Percentiles rank a stretch among this genome's conserved stretches.
Conservation (phyloP, 805 yeast species). For the Pichia heedii region DNA sequence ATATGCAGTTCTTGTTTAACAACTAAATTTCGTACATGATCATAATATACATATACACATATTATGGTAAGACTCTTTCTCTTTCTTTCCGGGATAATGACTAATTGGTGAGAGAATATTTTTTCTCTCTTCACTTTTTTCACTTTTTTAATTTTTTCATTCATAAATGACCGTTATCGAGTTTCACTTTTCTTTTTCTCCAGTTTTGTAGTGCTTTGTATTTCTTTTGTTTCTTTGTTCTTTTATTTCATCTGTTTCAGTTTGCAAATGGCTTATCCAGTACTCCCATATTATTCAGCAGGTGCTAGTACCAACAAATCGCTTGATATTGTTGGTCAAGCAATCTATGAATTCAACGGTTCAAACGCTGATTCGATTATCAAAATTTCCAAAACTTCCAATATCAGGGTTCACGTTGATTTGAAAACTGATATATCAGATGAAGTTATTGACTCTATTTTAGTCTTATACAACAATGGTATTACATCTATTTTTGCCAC, state of each 20-base stretch:
- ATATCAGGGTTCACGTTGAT: constrained; percentile 17
- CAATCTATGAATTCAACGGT: constrained; percentile 16
- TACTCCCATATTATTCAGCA: constrained; percentile 22
- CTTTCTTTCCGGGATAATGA: no score
- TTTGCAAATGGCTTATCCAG: constrained; percentile 24
- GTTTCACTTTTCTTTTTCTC: no score
- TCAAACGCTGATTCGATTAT: constrained; percentile 13
- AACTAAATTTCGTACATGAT: constrained; percentile 33
- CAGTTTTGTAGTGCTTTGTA: background rate
- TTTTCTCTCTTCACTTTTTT: no score
- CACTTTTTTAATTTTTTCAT: no score
- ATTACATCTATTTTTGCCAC: constrained; percentile 20
- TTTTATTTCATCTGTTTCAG: background rate
- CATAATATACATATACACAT: background rate
- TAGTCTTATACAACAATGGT: constrained; percentile 26
- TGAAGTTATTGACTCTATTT: constrained; percentile 12
- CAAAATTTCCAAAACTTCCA: constrained; percentile 9
- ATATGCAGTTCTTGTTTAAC: constrained; percentile 87
- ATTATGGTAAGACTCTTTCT: no score
- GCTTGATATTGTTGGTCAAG: constrained; percentile 24
- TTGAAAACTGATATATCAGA: constrained; percentile 15
- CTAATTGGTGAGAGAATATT: no score
- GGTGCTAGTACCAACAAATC: constrained; percentile 8
- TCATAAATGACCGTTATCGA: no score
- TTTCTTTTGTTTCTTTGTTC: background rate